A percentile compares a stretch with the other conserved stretches of the same genome.
phyloP scores from a whole-genome alignment of 257 asterid species.

The Sherardia arvensis region DNA sequence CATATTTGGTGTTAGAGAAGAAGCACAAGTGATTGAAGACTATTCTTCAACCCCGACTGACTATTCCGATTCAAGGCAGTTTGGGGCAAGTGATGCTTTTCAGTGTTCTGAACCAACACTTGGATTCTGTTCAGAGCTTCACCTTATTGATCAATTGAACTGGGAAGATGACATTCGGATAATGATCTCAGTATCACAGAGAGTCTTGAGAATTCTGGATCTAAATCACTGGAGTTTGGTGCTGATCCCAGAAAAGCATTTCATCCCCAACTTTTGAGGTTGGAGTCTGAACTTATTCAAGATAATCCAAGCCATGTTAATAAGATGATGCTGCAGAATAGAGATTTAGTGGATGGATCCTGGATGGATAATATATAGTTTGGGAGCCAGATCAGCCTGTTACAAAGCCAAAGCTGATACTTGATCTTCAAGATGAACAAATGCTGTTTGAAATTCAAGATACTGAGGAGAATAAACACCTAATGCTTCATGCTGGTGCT shows the following conservation, averaged over 20 bases:
- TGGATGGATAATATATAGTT: conserved; percentile 74
- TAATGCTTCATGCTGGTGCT: conserved; percentile 86
- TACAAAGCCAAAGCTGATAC: too few species aligned
- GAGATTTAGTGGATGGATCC: conserved; percentile 67
- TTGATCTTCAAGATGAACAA: too few species aligned
- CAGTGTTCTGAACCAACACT: too few species aligned
- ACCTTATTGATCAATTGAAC: too few species aligned
- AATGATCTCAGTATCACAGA: conserved; percentile 46
- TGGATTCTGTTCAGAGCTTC: too few species aligned
- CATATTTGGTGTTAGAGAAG: conserved; percentile 46
- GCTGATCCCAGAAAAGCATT: conserved; percentile 22
- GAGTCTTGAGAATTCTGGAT: conserved; percentile 78
- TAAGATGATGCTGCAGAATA: conserved; percentile 61
- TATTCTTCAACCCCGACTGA: too few species aligned
- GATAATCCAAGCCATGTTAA: conserved; percentile 26
- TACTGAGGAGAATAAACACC: conserved; percentile 44
- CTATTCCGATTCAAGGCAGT: too few species aligned
- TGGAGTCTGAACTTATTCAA: conserved; percentile 57
- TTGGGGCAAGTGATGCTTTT: too few species aligned
- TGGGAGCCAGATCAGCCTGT: conserved; percentile 97
- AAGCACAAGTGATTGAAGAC: conserved; percentile 26
- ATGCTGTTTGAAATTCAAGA: conserved; percentile 80
- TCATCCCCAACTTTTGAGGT: too few species aligned
- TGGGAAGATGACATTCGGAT: too few species aligned
- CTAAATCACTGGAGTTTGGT: conserved; percentile 23